phyloP scores from a whole-genome alignment of 805 yeast genomes.

The Suhomyces vadensis region DNA sequence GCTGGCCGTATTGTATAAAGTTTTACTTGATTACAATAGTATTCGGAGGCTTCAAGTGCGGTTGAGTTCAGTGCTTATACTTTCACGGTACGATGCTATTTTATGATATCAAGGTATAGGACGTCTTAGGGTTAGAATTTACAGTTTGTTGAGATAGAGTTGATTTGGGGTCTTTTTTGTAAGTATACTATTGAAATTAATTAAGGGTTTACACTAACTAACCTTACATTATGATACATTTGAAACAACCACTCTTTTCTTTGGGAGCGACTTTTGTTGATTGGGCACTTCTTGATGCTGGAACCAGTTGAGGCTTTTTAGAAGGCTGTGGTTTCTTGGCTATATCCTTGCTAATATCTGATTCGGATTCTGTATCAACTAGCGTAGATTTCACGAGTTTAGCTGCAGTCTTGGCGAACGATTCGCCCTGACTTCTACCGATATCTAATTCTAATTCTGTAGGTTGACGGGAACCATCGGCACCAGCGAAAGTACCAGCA shows the following conservation, averaged over 20 bases:
- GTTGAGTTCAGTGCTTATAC: background rate
- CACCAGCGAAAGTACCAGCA: slow-evolving; percentile 75
- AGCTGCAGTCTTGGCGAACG: slow-evolving; percentile 51
- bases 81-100: background rate
- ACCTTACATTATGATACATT: slow-evolving; percentile 14
- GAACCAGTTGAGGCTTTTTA: background rate
- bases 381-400: slow-evolving; percentile 21
- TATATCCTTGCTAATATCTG: too few relatives aligned
- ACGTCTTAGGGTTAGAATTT: background rate
- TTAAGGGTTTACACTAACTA: background rate
- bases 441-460: slow-evolving; percentile 61
- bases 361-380: background rate
- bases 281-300: slow-evolving; percentile 7
- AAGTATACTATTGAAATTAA: slow-evolving; percentile 4
- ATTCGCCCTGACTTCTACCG: slow-evolving; percentile 66
- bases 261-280: slow-evolving; percentile 8
- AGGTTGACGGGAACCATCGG: slow-evolving; percentile 74
- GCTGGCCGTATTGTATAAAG: too few relatives aligned
- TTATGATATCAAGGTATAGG: slow-evolving; percentile 1
- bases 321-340: background rate
- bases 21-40: too few relatives aligned
- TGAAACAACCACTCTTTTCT: slow-evolving; percentile 13
- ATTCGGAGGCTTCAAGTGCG: background rate
- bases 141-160: slow-evolving; percentile 5
- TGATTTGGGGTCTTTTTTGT: slow-evolving; percentile 6